phyloP scores from a whole-genome alignment of 306 rosid species.

The Phaseolus lunatus region DNA sequence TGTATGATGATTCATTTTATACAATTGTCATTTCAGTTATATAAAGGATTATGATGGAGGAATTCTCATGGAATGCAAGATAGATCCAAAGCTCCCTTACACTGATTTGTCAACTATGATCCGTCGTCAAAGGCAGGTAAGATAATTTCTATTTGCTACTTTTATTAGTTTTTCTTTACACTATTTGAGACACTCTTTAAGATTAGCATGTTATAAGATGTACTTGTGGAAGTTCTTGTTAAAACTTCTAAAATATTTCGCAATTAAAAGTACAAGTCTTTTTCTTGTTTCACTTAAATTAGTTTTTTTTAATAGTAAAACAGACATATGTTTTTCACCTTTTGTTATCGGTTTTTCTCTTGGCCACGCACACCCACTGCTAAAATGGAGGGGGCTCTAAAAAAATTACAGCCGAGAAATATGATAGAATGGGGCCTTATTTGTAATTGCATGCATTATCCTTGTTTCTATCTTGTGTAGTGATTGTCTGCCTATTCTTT shows the following conservation, averaged over 20 bases:
- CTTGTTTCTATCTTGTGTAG: slow-evolving; percentile 37
- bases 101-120: slow-evolving; percentile 94
- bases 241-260: background rate
- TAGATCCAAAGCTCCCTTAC: slow-evolving; percentile 93
- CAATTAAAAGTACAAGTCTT: background rate
- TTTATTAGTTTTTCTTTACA: slow-evolving; percentile 38
- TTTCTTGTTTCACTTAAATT: slow-evolving; percentile 1
- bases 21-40: slow-evolving; percentile 63
- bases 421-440: slow-evolving; percentile 7
- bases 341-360: background rate
- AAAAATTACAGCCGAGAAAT: background rate
- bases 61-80: slow-evolving; percentile 96
- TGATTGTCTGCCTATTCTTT: slow-evolving; percentile 19
- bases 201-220: background rate
- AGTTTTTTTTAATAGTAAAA: background rate
- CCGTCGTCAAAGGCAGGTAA: slow-evolving; percentile 93
- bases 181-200: background rate
- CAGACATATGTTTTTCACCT: background rate
- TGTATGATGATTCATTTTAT: slow-evolving; percentile 28
- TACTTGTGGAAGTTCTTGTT: background rate
- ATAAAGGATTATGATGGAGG: slow-evolving; percentile 99
- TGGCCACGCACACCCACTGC: background rate
- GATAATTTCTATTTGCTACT: slow-evolving; percentile 17
- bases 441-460: slow-evolving; percentile 18
- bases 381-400: slow-evolving; percentile 1